Base-by-base conservation (phyloP, 495 filamentous ascomycete genomes). In the Chaetomidium leptoderma region DNA sequence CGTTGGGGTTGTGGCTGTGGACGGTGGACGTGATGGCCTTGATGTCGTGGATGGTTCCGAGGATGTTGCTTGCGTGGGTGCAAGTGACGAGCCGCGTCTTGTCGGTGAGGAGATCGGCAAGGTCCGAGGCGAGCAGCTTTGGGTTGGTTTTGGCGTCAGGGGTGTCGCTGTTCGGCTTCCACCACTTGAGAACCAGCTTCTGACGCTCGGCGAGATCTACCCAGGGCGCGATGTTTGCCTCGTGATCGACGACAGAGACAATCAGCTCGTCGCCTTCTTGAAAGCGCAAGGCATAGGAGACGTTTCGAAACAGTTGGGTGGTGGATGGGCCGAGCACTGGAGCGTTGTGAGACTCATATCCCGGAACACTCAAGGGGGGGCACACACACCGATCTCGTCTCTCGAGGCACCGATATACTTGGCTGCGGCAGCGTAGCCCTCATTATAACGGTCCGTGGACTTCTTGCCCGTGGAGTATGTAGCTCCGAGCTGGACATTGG, bases 401-500 rank as follows among this genome's bases (percentile, higher is more conserved):
- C 68, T 62, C 17, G 70, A 63, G 16, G 87, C 85, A 66, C 88
- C 87, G 61, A 89, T 81, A 69, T 86, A 91, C 35, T 70, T 74
- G 14, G 87, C 86, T 3, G 80, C 86, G 3, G 84, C 84, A 29
- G 73, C 65, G 56, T 82, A 81, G 32, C 81, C 88, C 16, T 73
- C 67, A 3, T 67, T 58, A 59, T 84, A 86, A 26, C 73, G 73
- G 7, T 75, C 64, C 1, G 80, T 88, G 0, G 86, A 83, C 16
- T 70, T 65, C 58, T 81, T 64, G 29, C 79, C 75, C 0, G 78
- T 68, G 30, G 71, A 65, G 61, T 91, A 91, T 4, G 76, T 81
- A 9, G 85, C 86, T 26, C 86, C 86, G 9, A 89, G 79, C 67
- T 90, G 87, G 55, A 89, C 86, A 57, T 90, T 90, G 59, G 79